Evolutionary conservation across 345 rosid genomes (phyloP).

Genomic region (Hevea brasiliensis): DNA sequence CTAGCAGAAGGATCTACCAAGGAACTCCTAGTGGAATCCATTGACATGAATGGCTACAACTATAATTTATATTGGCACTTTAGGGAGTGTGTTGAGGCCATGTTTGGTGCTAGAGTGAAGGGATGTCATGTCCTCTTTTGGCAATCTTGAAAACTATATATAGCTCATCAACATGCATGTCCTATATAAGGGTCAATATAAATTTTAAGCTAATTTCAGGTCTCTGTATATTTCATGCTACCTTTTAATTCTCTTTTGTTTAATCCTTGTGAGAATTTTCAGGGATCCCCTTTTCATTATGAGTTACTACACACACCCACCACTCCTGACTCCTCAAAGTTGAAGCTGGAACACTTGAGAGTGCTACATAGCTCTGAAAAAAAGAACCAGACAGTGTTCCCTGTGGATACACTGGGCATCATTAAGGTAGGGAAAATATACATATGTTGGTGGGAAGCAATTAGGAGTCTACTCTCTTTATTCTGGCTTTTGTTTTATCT

Average conservation of each 20-base stretch:
- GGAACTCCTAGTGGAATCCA: not conserved
- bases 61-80: not conserved
- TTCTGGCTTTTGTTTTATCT: not conserved
- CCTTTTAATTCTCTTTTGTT: too few relatives aligned
- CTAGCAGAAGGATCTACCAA: not conserved
- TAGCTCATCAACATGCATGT: constrained; percentile 7
- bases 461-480: constrained; percentile 9
- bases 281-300: too few relatives aligned
- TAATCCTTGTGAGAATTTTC: too few relatives aligned
- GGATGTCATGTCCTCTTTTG: not conserved
- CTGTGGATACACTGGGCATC: constrained; percentile 21
- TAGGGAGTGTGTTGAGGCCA: not conserved
- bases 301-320: too few relatives aligned
- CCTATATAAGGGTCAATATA: too few relatives aligned
- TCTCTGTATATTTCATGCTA: too few relatives aligned
- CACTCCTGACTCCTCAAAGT: not conserved
- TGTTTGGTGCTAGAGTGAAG: not conserved
- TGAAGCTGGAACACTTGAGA: constrained; percentile 9
- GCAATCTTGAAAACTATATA: not conserved
- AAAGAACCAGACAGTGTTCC: constrained; percentile 20
- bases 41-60: not conserved
- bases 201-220: too few relatives aligned
- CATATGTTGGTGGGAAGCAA: constrained; percentile 30
- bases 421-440: constrained; percentile 24
- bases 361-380: constrained; percentile 21